A percentile compares a stretch with the other conserved stretches of the same genome.
phyloP scores from a whole-genome alignment of 129 eudicot genomes.

The Calendula officinalis region DNA sequence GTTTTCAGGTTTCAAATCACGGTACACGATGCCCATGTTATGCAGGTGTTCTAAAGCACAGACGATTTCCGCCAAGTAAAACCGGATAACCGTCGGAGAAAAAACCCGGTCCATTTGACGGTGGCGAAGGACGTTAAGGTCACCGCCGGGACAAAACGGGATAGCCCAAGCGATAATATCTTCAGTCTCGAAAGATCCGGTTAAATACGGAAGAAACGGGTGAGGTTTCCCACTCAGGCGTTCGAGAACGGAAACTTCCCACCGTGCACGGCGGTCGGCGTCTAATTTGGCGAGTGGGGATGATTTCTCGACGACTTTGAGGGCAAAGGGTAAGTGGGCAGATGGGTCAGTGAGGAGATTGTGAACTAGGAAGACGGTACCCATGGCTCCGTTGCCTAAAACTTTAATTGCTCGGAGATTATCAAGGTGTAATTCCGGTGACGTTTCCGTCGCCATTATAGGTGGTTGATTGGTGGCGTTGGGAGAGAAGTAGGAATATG shows the following conservation, averaged over 20 bases:
- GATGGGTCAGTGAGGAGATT: conserved; percentile 46
- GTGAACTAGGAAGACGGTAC: conserved; percentile 82
- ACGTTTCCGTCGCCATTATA: conserved; percentile 37
- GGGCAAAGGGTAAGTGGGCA: conserved; percentile 55
- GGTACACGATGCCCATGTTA: conserved; percentile 60
- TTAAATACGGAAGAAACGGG: conserved; percentile 67
- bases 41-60: conserved; percentile 70
- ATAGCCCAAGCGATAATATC: conserved; percentile 65
- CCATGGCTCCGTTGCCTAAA: conserved; percentile 89
- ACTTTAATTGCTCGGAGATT: conserved; percentile 57
- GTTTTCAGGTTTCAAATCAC: conserved; percentile 89
- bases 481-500: background rate
- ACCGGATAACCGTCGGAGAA: conserved; percentile 58
- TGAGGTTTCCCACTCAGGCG: conserved; percentile 31
- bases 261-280: conserved; percentile 83
- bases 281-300: conserved; percentile 26
- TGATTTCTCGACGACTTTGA: conserved; percentile 75
- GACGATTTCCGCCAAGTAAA: conserved; percentile 70
- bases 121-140: conserved; percentile 66
- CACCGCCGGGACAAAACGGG: conserved; percentile 86
- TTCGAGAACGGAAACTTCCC: conserved; percentile 72
- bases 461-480: background rate
- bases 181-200: conserved; percentile 50
- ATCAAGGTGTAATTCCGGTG: conserved; percentile 43
- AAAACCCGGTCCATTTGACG: conserved; percentile 64